A percentile compares a stretch with the other conserved stretches of the same genome.
Evolutionary conservation across 805 yeast genomes (phyloP).

Genomic region (Saccharomyces mikatae): DNA sequence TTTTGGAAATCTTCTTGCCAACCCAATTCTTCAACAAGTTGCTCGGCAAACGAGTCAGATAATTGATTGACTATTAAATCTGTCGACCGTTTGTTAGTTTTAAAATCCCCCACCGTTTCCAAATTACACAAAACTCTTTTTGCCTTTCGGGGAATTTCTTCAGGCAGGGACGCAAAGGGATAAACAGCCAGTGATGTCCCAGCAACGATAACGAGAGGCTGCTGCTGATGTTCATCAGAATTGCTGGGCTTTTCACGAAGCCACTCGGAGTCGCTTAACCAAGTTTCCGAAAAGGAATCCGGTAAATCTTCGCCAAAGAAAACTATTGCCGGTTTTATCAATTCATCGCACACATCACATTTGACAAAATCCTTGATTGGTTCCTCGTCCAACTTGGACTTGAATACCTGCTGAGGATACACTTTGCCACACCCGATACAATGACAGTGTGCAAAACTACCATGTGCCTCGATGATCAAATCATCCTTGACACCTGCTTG

Average conservation of each 20-base stretch:
- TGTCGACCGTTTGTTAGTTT: conserved; percentile 40
- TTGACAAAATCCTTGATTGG: conserved; percentile 26
- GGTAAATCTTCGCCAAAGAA: conserved; percentile 92
- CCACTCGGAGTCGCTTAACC: conserved; percentile 46
- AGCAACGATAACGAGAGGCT: conserved; percentile 75
- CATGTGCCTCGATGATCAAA: conserved; percentile 83
- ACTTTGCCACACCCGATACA: conserved; percentile 67
- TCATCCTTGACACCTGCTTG: conserved; percentile 66
- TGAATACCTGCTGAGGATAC: conserved; percentile 43
- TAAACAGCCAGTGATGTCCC: conserved; percentile 87
- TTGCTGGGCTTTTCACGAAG: conserved; percentile 1
- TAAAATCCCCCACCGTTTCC: conserved; percentile 71
- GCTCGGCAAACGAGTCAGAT: conserved; percentile 58
- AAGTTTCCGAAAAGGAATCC: conserved; percentile 49
- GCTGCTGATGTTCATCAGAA: conserved; percentile 33
- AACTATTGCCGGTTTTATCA: conserved; percentile 87
- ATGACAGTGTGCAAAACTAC: conserved; percentile 78
- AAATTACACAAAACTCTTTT: conserved; percentile 63
- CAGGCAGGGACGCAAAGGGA: conserved; percentile 83
- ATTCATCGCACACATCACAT: conserved; percentile 62
- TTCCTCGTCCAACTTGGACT: conserved; percentile 30
- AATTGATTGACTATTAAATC: conserved; percentile 57
- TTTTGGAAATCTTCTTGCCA: conserved; percentile 52
- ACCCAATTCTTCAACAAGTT: conserved; percentile 47
- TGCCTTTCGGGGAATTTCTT: conserved; percentile 43